phyloP scores from a whole-genome alignment of 345 rosid species.

The Salix brachista region DNA sequence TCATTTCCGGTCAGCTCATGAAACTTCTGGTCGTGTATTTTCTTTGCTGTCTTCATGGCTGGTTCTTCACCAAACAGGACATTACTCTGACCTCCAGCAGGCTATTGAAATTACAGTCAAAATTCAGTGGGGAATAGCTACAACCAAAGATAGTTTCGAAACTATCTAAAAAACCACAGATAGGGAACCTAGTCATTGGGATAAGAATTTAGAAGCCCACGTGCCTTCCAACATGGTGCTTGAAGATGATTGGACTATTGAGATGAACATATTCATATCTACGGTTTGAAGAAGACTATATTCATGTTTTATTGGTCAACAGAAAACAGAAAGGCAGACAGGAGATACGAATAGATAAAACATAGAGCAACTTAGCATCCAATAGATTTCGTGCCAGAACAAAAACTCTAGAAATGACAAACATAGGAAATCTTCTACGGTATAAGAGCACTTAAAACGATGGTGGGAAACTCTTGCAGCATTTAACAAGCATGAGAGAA shows the following conservation, averaged over 20 bases:
- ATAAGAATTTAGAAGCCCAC: neutral
- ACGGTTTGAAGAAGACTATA: neutral
- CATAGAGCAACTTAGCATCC: neutral
- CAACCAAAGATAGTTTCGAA: neutral
- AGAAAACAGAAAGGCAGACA: neutral
- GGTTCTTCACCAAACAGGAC: conserved; percentile 35
- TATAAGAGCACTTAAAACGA: neutral
- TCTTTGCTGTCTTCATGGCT: conserved; percentile 72
- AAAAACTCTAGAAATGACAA: neutral
- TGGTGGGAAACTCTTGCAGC: neutral
- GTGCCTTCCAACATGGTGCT: neutral
- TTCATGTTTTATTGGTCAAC: neutral
- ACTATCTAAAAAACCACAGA: neutral
- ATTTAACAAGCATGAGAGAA: neutral
- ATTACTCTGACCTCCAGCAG: conserved; percentile 44
- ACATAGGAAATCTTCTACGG: neutral
- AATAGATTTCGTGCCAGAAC: neutral
- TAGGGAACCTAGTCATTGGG: neutral
- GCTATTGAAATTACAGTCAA: conserved; percentile 23
- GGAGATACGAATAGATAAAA: neutral
- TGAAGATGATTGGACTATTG: neutral
- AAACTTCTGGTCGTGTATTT: conserved; percentile 68
- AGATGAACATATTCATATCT: neutral
- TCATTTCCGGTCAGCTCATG: conserved; percentile 78
- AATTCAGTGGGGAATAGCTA: neutral